A percentile compares a stretch with the other conserved stretches of the same genome.
Evolutionary conservation across 495 filamentous ascomycete genomes (phyloP).

Genomic region (Penicillium steckii): DNA sequence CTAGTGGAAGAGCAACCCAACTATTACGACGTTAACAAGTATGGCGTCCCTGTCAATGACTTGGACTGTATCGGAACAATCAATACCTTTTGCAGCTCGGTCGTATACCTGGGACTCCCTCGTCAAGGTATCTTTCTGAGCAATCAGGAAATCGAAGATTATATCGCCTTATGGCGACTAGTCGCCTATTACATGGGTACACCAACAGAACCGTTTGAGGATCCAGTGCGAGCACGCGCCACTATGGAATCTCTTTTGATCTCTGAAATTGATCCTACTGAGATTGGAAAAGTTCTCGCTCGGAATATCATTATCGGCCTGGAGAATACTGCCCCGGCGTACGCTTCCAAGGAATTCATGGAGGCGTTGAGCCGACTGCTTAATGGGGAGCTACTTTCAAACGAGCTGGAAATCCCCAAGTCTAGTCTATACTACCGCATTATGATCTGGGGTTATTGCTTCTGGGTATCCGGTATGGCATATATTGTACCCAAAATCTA

Average conservation of each 20-base stretch:
- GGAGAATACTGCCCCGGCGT: slow-evolving; percentile 60
- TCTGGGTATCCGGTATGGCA: slow-evolving; percentile 56
- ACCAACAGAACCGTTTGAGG: slow-evolving; percentile 57
- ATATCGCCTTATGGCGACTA: slow-evolving; percentile 74
- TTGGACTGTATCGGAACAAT: slow-evolving; percentile 73
- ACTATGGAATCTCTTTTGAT: slow-evolving; percentile 65
- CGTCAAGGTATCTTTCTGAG: slow-evolving; percentile 68
- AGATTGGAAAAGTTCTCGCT: slow-evolving; percentile 59
- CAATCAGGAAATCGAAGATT: slow-evolving; percentile 63
- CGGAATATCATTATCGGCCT: slow-evolving; percentile 73
- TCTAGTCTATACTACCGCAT: slow-evolving; percentile 56
- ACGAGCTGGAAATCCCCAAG: slow-evolving; percentile 57
- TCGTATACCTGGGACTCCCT: slow-evolving; percentile 69
- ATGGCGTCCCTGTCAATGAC: slow-evolving; percentile 72
- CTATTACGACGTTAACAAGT: slow-evolving; percentile 61
- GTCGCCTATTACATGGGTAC: slow-evolving; percentile 71
- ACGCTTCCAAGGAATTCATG: slow-evolving; percentile 61
- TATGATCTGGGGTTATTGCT: slow-evolving; percentile 65
- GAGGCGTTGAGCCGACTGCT: slow-evolving; percentile 66
- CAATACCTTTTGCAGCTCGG: slow-evolving; percentile 60
- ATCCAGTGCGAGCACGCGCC: slow-evolving; percentile 50
- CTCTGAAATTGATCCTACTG: slow-evolving; percentile 62
- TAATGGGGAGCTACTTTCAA: slow-evolving; percentile 61
- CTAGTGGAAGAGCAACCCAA: slow-evolving; percentile 52
- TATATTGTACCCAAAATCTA: slow-evolving; percentile 56